A percentile compares a stretch with the other conserved stretches of the same genome.
phyloP scores from a whole-genome alignment of 2,329 filamentous ascomycete species.

The Claviceps pusilla region DNA sequence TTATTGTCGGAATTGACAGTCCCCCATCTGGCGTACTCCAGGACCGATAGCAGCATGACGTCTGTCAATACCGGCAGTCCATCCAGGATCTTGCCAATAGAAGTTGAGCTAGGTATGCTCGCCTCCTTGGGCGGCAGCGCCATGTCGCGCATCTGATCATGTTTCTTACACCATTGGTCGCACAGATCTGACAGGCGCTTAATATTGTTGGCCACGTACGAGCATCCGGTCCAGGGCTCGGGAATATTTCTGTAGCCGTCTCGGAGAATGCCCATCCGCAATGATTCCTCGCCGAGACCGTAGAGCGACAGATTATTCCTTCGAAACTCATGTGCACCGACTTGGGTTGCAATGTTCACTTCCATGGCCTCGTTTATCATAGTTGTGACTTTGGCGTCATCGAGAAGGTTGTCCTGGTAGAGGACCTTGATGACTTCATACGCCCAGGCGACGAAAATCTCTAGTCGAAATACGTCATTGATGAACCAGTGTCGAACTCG shows the following conservation, averaged over 20 bases:
- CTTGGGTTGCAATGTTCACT: conserved; percentile 42
- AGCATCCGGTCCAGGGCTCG: conserved; percentile 73
- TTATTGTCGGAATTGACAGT: conserved; percentile 29
- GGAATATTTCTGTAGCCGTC: conserved; percentile 54
- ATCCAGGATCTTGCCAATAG: conserved; percentile 31
- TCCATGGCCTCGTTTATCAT: conserved; percentile 53
- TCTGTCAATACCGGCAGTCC: conserved; percentile 38
- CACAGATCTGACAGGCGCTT: conserved; percentile 45
- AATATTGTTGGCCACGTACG: conserved; percentile 44
- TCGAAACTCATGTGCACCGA: conserved; percentile 55
- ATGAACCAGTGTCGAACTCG: conserved; percentile 77
- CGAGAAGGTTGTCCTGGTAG: conserved; percentile 45
- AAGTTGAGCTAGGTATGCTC: conserved; percentile 21
- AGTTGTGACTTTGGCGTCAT: conserved; percentile 38
- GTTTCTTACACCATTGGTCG: conserved; percentile 37
- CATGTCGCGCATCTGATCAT: conserved; percentile 19
- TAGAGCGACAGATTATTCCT: conserved; percentile 54
- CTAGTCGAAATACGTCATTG: conserved; percentile 55
- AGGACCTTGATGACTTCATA: conserved; percentile 61
- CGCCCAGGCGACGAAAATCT: conserved; percentile 65
- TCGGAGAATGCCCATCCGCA: conserved; percentile 49
- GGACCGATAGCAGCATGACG: conserved; percentile 37
- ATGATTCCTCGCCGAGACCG: conserved; percentile 51
- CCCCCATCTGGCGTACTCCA: conserved; percentile 38
- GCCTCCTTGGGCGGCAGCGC: conserved; percentile 16